A percentile compares a stretch with the other conserved stretches of the same genome.
Conservation (phyloP, 768 basidiomycete species). For the Leccinum ochraceum region DNA sequence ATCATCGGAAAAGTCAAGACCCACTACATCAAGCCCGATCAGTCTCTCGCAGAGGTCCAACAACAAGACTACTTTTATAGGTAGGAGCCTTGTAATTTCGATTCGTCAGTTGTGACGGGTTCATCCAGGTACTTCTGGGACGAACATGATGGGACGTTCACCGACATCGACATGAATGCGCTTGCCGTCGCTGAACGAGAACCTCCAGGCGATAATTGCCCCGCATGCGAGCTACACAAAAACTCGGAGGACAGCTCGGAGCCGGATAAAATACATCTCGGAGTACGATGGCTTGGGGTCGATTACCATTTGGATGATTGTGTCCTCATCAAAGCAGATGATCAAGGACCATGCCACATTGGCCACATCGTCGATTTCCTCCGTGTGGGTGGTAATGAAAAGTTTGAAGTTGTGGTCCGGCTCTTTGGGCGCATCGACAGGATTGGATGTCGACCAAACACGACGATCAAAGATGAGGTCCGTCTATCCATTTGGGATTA, state of each 20-base stretch:
- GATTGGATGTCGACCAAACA: constrained; percentile 38
- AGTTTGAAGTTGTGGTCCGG: constrained; percentile 34
- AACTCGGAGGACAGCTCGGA: constrained; percentile 35
- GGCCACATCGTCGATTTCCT: constrained; percentile 49
- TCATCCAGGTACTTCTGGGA: constrained; percentile 52
- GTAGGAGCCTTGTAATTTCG: constrained; percentile 34
- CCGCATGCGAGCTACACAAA: constrained; percentile 41
- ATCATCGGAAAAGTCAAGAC: constrained; percentile 34
- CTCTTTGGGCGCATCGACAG: constrained; percentile 54
- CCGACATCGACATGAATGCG: constrained; percentile 37
- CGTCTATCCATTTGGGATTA: neutral
- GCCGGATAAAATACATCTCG: constrained; percentile 37
- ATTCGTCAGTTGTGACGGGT: constrained; percentile 4
- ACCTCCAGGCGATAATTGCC: constrained; percentile 53
- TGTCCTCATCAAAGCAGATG: constrained; percentile 47
- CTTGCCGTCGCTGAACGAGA: constrained; percentile 10
- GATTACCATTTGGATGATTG: constrained; percentile 66
- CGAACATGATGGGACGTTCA: constrained; percentile 45
- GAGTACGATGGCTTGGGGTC: constrained; percentile 46
- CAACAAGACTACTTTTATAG: constrained; percentile 57
- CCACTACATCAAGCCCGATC: constrained; percentile 32
- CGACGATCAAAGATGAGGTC: constrained; percentile 59
- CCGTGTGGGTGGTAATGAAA: constrained; percentile 17
- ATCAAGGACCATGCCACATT: constrained; percentile 52
- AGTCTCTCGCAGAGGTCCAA: constrained; percentile 26